phyloP scores from a whole-genome alignment of 2,329 filamentous ascomycete species.

The Penicillium thymicola region DNA sequence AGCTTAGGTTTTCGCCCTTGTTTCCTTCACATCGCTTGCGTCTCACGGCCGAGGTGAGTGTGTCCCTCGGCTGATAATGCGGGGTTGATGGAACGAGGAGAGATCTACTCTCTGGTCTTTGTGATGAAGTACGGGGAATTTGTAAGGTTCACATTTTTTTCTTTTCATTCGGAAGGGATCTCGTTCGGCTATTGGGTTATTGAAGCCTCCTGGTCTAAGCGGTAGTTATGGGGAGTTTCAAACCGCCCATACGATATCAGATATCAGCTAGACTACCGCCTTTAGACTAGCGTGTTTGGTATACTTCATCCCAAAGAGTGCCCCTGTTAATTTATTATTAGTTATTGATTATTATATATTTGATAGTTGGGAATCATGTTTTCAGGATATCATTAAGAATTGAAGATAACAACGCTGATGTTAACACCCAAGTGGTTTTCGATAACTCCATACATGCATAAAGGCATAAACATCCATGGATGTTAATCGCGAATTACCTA shows the following conservation, averaged over 20 bases:
- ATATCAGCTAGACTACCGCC: neutral
- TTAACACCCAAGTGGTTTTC: neutral
- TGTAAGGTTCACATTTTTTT: neutral
- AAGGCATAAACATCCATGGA: neutral
- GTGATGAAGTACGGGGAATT: neutral
- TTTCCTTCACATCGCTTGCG: neutral
- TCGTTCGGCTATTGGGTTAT: neutral
- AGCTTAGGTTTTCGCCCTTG: neutral
- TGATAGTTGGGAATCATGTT: neutral
- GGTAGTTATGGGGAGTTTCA: neutral
- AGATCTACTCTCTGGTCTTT: neutral
- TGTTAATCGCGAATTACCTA: constrained; percentile 17
- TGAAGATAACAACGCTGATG: neutral
- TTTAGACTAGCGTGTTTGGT: neutral
- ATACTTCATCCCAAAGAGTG: neutral
- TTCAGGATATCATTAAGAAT: neutral
- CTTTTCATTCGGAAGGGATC: no score
- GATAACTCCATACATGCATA: constrained; percentile 7
- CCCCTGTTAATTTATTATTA: neutral
- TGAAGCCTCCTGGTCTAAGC: neutral
- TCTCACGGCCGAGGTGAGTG: constrained; percentile 1
- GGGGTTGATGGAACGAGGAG: neutral
- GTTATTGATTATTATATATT: neutral
- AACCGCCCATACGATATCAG: neutral
- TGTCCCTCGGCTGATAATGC: constrained; percentile 6